phyloP scores from a whole-genome alignment of 2,329 filamentous ascomycete species.

The Colletotrichum camelliae region DNA sequence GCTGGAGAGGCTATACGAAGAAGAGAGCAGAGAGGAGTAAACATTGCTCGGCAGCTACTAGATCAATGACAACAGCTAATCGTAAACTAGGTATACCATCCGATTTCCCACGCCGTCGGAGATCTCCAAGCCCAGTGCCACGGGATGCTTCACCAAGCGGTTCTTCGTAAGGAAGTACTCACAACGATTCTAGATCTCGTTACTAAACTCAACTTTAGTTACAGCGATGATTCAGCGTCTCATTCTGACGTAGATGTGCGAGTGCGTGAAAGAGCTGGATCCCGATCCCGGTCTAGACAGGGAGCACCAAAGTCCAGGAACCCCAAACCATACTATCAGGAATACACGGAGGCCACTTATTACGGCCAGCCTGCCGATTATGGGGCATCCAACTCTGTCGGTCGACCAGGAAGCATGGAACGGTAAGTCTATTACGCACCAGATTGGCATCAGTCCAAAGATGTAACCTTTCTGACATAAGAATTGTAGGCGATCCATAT shows the following conservation, averaged over 20 bases:
- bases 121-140: neutral
- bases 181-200: neutral
- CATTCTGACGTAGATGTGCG: neutral
- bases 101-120: neutral
- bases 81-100: neutral
- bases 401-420: neutral
- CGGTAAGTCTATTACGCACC: neutral
- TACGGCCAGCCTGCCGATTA: neutral
- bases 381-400: neutral
- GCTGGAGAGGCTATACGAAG: slow-evolving; percentile 1
- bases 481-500: neutral
- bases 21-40: neutral
- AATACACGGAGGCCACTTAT: neutral
- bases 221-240: neutral
- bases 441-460: neutral
- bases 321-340: neutral
- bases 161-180: neutral
- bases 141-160: neutral
- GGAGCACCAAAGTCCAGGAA: neutral
- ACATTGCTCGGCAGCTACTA: accelerated
- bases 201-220: neutral
- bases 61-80: neutral
- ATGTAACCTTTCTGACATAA: neutral
- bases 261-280: neutral
- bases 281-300: neutral